Evolutionary conservation across 1,284 basidiomycete genomes (phyloP).

Genomic region (Wallemia ichthyophaga): DNA sequence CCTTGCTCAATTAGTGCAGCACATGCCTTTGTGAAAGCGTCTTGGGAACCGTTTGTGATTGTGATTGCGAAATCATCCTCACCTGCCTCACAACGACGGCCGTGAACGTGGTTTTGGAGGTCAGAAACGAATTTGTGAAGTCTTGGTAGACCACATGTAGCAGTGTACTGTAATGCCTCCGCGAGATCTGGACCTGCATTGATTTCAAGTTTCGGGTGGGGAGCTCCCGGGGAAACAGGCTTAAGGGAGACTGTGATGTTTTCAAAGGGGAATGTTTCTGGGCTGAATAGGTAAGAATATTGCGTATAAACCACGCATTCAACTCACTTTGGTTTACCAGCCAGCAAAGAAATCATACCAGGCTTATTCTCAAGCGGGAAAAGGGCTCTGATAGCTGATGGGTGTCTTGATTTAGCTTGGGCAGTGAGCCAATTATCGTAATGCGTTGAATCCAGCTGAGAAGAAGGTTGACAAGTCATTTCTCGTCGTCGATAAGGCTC

Average conservation of each 20-base stretch:
- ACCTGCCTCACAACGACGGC: constrained; percentile 8
- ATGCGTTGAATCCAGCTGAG: neutral
- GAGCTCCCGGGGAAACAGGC: neutral
- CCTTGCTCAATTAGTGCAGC: constrained; percentile 37
- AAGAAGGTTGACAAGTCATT: too few relatives aligned
- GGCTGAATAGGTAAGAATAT: neutral
- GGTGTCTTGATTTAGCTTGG: neutral
- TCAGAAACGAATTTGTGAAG: neutral
- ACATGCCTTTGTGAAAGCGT: constrained; percentile 49
- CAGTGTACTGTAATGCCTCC: neutral
- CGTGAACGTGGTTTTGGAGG: neutral
- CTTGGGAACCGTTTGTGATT: constrained; percentile 58
- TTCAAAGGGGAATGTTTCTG: neutral
- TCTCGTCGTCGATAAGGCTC: too few relatives aligned
- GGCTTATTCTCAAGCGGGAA: neutral
- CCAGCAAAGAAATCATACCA: neutral
- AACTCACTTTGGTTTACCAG: constrained; percentile 1
- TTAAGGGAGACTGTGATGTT: neutral
- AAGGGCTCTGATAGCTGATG: neutral
- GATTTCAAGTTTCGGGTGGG: neutral
- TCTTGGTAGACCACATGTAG: neutral
- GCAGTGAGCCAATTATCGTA: neutral
- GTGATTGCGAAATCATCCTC: constrained; percentile 40
- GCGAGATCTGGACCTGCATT: neutral
- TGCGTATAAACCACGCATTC: neutral